Percentiles rank a stretch among this genome's conserved stretches.
Evolutionary conservation across 1,139 yeast species (phyloP).

Genomic region (Lodderomyces metapsilosis): DNA sequence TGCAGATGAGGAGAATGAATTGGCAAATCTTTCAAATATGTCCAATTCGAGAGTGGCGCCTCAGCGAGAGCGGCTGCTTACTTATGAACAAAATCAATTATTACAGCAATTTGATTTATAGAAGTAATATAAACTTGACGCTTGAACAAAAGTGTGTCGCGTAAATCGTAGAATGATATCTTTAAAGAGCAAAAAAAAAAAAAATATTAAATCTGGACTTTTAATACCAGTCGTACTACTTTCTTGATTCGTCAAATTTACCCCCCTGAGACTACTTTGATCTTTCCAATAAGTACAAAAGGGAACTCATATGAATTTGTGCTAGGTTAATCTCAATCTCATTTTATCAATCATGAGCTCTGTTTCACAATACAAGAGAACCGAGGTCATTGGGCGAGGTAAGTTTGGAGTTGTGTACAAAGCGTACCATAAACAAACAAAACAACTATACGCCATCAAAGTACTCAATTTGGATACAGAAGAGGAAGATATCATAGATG

Average conservation of each 20-base stretch:
- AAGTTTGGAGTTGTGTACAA: slow-evolving; percentile 96
- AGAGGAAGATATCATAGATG: slow-evolving; percentile 92
- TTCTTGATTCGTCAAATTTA: too few relatives aligned
- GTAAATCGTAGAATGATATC: too few relatives aligned
- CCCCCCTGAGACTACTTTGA: too few relatives aligned
- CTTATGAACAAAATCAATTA: slow-evolving; percentile 14
- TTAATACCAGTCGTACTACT: background rate
- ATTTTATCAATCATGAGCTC: slow-evolving; percentile 11
- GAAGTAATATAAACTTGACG: background rate
- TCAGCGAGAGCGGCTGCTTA: slow-evolving; percentile 5
- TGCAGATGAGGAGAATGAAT: background rate
- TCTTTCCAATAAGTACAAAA: too few relatives aligned
- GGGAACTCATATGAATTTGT: background rate
- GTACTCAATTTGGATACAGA: slow-evolving; percentile 89
- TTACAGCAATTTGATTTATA: slow-evolving; percentile 12
- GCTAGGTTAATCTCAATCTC: background rate
- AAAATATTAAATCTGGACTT: background rate
- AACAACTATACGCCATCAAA: slow-evolving; percentile 86
- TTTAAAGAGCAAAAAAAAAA: background rate
- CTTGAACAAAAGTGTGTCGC: too few relatives aligned
- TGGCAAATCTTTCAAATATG: slow-evolving; percentile 4
- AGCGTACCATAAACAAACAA: slow-evolving; percentile 63
- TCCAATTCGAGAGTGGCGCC: background rate
- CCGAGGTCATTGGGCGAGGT: slow-evolving; percentile 93
- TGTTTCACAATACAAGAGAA: slow-evolving; percentile 57